These are phyloP conservation scores for Wakefieldia striispora DNA, from an alignment of 768 basidiomycete species.

Conservation along the genomic window DNA sequence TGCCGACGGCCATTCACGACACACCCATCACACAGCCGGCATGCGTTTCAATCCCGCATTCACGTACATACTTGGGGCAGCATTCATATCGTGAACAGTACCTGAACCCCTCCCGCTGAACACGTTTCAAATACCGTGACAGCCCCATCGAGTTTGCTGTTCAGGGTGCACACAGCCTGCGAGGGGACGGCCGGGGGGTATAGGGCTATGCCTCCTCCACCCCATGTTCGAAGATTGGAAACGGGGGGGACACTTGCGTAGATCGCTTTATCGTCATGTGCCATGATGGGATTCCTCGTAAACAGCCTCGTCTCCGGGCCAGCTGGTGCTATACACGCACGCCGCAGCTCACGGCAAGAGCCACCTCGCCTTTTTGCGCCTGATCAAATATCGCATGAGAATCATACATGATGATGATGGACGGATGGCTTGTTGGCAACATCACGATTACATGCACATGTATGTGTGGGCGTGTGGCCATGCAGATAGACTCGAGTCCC, in stretches of 20 bases:
- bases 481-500: no score
- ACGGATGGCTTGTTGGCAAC: slow-evolving; percentile 15
- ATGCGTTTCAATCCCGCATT: slow-evolving; percentile 20
- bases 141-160: slow-evolving; percentile 14
- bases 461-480: background rate
- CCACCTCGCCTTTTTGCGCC: slow-evolving; percentile 3
- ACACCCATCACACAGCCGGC: no score
- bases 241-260: slow-evolving; percentile 3
- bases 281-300: slow-evolving; percentile 7
- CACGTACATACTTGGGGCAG: slow-evolving; percentile 27
- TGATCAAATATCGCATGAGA: slow-evolving; percentile 24
- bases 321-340: slow-evolving; percentile 11
- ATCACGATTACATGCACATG: slow-evolving; percentile 18
- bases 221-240: slow-evolving; percentile 17
- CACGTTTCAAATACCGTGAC: slow-evolving; percentile 26
- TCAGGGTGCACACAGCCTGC: slow-evolving; percentile 31
- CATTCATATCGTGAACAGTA: slow-evolving; percentile 21
- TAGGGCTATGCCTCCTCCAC: slow-evolving; percentile 13
- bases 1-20: slow-evolving; percentile 18
- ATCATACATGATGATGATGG: slow-evolving; percentile 6
- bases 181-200: slow-evolving; percentile 11
- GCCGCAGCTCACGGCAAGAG: slow-evolving; percentile 21
- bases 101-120: slow-evolving; percentile 6
- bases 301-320: slow-evolving; percentile 9
- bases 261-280: slow-evolving; percentile 14